Evolutionary conservation across 140 eudicot genomes (phyloP).

Genomic region (Bidens hawaiensis): DNA sequence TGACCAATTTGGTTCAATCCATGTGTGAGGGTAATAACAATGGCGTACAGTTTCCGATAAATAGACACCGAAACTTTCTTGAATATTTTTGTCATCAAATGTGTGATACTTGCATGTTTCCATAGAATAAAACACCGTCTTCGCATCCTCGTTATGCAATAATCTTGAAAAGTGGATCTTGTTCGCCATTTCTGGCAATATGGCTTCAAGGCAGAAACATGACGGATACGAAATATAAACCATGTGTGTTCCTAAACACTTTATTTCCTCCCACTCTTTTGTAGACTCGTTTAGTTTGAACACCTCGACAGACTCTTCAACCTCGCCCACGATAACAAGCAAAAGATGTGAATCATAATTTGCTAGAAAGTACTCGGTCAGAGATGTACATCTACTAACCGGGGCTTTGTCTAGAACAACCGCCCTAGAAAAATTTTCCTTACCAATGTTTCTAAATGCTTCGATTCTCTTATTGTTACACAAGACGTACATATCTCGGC

Average conservation of each 20-base stretch:
- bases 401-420: neutral
- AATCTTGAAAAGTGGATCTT: neutral
- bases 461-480: too few species aligned
- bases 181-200: neutral
- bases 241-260: neutral
- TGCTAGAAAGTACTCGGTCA: neutral
- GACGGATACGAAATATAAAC: neutral
- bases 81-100: neutral
- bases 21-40: neutral
- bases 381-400: neutral
- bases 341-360: neutral
- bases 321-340: neutral
- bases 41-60: neutral
- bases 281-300: neutral
- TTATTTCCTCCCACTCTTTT: neutral
- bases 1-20: constrained; percentile 5
- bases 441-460: too few species aligned
- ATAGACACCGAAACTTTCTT: neutral
- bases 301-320: neutral
- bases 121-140: neutral
- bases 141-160: neutral
- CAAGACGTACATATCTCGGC: too few species aligned
- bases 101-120: neutral
- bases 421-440: neutral
- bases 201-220: constrained; percentile 1